Percentiles rank a stretch among this genome's conserved stretches.
Evolutionary conservation across 2,329 filamentous ascomycete genomes (phyloP).

Genomic region (Claviceps paspali): DNA sequence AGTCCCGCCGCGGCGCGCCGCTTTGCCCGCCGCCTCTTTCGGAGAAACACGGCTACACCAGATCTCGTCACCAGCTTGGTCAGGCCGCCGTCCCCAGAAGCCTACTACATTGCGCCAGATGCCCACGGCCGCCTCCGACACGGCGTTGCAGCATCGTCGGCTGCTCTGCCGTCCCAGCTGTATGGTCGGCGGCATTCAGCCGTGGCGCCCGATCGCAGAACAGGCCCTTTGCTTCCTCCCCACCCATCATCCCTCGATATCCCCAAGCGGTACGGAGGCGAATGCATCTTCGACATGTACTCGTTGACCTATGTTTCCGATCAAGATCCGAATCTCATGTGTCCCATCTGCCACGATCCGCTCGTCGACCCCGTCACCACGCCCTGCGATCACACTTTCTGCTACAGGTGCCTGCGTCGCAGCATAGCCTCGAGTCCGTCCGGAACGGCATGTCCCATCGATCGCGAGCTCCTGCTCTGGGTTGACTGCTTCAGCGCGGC

Average conservation of each 20-base stretch:
- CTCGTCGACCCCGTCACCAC: slow-evolving; percentile 46
- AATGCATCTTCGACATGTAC: slow-evolving; percentile 28
- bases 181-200: slow-evolving; percentile 10
- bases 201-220: slow-evolving; percentile 14
- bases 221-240: slow-evolving; percentile 20
- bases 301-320: slow-evolving; percentile 28
- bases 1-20: slow-evolving; percentile 20
- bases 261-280: slow-evolving; percentile 22
- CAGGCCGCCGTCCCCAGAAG: slow-evolving; percentile 22
- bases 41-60: slow-evolving; percentile 20
- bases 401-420: slow-evolving; percentile 37
- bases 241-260: slow-evolving; percentile 25
- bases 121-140: slow-evolving; percentile 11
- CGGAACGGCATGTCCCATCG: slow-evolving; percentile 38
- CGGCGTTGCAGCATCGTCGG: slow-evolving; percentile 7
- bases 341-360: slow-evolving; percentile 43
- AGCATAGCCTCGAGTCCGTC: slow-evolving; percentile 25
- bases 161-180: slow-evolving; percentile 2
- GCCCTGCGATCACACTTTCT: slow-evolving; percentile 50
- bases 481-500: slow-evolving; percentile 25
- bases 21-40: slow-evolving; percentile 21
- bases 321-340: slow-evolving; percentile 32
- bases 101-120: slow-evolving; percentile 16
- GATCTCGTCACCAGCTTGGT: slow-evolving; percentile 25
- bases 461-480: slow-evolving; percentile 31